Base-by-base conservation (phyloP, 352 stramenopile genomes). In the Thraustochytrium striatum region DNA sequence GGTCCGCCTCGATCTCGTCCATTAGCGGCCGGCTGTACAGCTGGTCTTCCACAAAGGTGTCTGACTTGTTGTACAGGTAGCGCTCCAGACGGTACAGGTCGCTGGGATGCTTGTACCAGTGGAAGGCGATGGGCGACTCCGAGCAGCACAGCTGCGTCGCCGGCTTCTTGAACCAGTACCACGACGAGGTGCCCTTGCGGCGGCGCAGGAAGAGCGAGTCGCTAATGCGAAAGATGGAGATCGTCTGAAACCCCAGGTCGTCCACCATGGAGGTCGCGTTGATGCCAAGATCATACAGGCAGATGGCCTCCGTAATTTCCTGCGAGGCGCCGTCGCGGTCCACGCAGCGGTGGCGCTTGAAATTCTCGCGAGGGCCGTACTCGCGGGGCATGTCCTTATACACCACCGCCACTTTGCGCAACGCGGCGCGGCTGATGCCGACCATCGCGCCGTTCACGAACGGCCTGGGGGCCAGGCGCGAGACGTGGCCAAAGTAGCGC, bases 401-500 rank as follows among this genome's bases (percentile, higher is more conserved):
- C 16, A 75, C 8, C 9, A 33, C 32, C 9, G 43, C 70, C 13
- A 80, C 58, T 30, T 57, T 70, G 9, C 41, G 16, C 58, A 80
- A 39, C 13, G 70, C 58, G 21, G 28, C 58, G 28, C 70, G 55
- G 11, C 30, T 72, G 8, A 72, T 7, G 13, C 70, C 70, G 58
- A 80, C 70, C 70, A 52, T 65, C 0, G 70, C 70, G 28, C 70
- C 70, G 47, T 69, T 70, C 9, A 80, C 58, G 61, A 80, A 80
- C 13, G 70, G 55, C 30, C 2, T 52, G 19, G 58, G 55, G 21
- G 55, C 58, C 11, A 38, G 55, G 28, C 79, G 70, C 19, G 41
- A 75, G 5, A 80, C 55, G 3, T 80, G 70, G n/a, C 70, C 70
- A 81, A 80, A 81, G 57, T 80, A 80, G 19, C 57, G 38, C 11